Percentiles rank a stretch among this genome's conserved stretches.
These are phyloP conservation scores for Daldinia grandis DNA, from an alignment of 495 filamentous ascomycete species.

Conservation along the genomic window DNA sequence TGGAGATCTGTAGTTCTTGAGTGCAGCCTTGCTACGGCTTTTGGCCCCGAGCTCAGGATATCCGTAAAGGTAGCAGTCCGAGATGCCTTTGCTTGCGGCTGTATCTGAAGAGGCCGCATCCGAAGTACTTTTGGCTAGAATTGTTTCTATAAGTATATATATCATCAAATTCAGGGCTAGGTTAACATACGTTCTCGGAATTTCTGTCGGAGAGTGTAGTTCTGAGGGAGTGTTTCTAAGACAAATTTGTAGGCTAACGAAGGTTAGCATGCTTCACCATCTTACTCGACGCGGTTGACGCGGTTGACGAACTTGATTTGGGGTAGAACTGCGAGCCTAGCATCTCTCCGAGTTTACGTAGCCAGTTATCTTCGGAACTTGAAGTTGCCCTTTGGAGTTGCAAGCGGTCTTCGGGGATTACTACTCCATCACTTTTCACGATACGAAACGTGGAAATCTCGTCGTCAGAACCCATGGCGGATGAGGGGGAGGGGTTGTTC, in stretches of 20 bases:
- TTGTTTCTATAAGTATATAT: background rate
- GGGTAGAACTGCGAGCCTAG: conserved; percentile 18
- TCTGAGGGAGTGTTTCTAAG: conserved; percentile 5
- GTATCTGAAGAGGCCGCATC: background rate
- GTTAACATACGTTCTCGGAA: background rate
- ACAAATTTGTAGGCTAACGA: background rate
- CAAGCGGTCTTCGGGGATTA: background rate
- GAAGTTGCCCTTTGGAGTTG: background rate
- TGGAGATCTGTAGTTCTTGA: conserved; percentile 48
- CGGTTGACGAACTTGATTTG: conserved; percentile 12
- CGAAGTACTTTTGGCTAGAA: background rate
- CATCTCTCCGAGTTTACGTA: conserved; percentile 13
- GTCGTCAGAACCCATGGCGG: background rate
- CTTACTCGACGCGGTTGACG: background rate
- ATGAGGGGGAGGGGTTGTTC: background rate
- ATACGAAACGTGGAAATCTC: background rate
- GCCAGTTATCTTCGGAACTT: background rate
- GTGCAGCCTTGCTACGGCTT: background rate
- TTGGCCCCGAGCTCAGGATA: conserved; percentile 44
- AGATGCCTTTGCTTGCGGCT: background rate
- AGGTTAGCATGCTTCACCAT: conserved; percentile 10
- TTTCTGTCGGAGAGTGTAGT: conserved; percentile 21
- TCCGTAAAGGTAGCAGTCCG: conserved; percentile 55
- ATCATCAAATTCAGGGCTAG: background rate
- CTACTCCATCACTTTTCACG: background rate